A percentile compares a stretch with the other conserved stretches of the same genome.
Evolutionary conservation across 2,329 filamentous ascomycete species (phyloP).

Genomic region (Helminthosporium solani): DNA sequence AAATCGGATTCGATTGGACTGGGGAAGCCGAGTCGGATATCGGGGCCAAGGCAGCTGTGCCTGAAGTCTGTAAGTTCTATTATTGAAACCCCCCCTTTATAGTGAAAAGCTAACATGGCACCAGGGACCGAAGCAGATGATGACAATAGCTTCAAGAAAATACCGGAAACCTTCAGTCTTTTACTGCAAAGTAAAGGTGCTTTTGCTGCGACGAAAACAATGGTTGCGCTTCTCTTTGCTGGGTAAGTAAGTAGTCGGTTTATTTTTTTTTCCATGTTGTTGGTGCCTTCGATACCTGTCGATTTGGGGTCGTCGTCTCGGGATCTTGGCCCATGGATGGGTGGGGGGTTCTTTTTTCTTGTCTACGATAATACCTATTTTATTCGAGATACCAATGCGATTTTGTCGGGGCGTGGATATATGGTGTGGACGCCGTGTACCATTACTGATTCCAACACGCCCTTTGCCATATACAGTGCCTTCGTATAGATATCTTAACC

Average conservation of each 20-base stretch:
- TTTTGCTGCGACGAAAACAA: slow-evolving; percentile 58
- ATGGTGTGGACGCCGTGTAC: no score
- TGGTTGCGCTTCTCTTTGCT: slow-evolving; percentile 59
- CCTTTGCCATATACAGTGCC: no score
- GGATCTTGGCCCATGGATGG: no score
- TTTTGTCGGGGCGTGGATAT: no score
- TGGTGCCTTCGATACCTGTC: no score
- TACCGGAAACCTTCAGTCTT: slow-evolving; percentile 62
- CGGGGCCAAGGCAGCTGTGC: slow-evolving; percentile 56
- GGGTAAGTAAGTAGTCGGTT: slow-evolving; percentile 7
- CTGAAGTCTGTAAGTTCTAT: slow-evolving; percentile 60
- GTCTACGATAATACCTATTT: no score
- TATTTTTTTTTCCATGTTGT: no score
- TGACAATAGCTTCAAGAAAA: slow-evolving; percentile 56
- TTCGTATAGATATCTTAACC: no score
- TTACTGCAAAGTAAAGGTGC: slow-evolving; percentile 58
- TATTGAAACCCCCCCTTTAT: not conserved
- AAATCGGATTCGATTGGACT: slow-evolving; percentile 69
- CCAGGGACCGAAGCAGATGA: slow-evolving; percentile 59
- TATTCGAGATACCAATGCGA: no score
- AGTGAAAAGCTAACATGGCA: not conserved
- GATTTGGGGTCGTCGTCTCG: no score
- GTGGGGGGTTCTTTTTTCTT: no score
- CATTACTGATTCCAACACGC: no score
- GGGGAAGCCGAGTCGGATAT: slow-evolving; percentile 66